Evolutionary conservation across 148 eudicot species (phyloP).

Genomic region (Amaranthus hypochondriacus): DNA sequence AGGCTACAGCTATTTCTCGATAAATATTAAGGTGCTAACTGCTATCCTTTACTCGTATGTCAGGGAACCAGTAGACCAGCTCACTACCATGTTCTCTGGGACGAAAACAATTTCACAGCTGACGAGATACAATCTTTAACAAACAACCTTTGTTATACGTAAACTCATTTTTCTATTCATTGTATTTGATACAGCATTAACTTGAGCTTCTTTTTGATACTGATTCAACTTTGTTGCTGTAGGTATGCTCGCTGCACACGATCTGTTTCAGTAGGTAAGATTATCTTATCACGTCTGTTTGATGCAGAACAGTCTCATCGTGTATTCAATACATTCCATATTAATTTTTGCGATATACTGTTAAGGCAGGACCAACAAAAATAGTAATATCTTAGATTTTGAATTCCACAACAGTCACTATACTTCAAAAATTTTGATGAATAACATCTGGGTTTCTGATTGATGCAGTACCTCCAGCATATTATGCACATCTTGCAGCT

Average conservation of each 20-base stretch:
- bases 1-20: neutral
- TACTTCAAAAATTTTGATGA: too few relatives aligned
- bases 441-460: too few relatives aligned
- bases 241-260: constrained; percentile 88
- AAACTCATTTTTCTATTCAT: constrained; percentile 14
- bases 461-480: constrained; percentile 80
- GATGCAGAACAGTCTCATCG: too few relatives aligned
- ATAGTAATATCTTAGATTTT: too few relatives aligned
- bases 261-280: constrained; percentile 73
- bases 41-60: neutral
- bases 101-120: constrained; percentile 68
- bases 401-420: too few relatives aligned
- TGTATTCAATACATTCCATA: too few relatives aligned
- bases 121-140: constrained; percentile 81
- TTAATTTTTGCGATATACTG: neutral
- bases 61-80: constrained; percentile 89
- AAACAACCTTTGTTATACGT: constrained; percentile 86
- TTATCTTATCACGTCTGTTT: neutral
- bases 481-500: constrained; percentile 86
- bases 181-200: neutral
- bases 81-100: constrained; percentile 87
- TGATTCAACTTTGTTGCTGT: constrained; percentile 13
- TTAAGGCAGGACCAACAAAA: too few relatives aligned
- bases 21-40: neutral
- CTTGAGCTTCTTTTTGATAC: neutral